Percentiles rank a stretch among this genome's conserved stretches.
phyloP scores from a whole-genome alignment of 2,329 filamentous ascomycete genomes.

The Xylariaceae sp. region DNA sequence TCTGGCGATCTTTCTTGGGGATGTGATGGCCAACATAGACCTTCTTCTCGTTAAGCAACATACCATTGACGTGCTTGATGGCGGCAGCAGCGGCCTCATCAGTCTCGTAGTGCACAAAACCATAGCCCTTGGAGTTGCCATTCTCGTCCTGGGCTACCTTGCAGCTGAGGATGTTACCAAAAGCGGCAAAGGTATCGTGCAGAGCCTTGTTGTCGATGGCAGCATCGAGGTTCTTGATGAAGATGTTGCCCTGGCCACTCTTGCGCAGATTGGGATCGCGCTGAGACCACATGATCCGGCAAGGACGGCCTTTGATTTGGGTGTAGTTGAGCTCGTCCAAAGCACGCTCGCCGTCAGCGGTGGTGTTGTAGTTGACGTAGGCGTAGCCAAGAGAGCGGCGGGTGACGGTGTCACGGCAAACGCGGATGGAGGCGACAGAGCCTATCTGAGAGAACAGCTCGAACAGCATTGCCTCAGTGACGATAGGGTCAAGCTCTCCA shows the following conservation, averaged over 20 bases:
- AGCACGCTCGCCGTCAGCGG: slow-evolving; percentile 91
- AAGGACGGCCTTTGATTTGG: slow-evolving; percentile 95
- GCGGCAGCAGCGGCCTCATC: slow-evolving; percentile 94
- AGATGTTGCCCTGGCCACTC: slow-evolving; percentile 98
- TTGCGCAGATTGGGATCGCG: slow-evolving; percentile 98
- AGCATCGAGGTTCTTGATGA: slow-evolving; percentile 99
- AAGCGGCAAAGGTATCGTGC: slow-evolving; percentile 97
- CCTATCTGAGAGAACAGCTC: slow-evolving; percentile 99
- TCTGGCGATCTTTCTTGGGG: slow-evolving; percentile 99
- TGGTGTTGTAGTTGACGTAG: slow-evolving; percentile 99
- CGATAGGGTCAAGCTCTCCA: slow-evolving; percentile 93
- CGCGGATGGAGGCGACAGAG: slow-evolving; percentile 97
- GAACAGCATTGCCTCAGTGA: slow-evolving; percentile 99
- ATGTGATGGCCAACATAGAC: slow-evolving; percentile 99
- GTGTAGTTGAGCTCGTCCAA: slow-evolving; percentile 99
- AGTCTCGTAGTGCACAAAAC: slow-evolving; percentile 99
- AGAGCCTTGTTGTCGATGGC: slow-evolving; percentile 99
- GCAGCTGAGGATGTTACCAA: slow-evolving; percentile 98
- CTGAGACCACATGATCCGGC: slow-evolving; percentile 99
- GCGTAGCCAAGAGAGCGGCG: slow-evolving; percentile 98
- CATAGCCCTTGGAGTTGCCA: slow-evolving; percentile 96
- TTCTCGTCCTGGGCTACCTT: slow-evolving; percentile 98
- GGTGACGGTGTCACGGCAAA: slow-evolving; percentile 98
- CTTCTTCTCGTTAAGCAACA: slow-evolving; percentile 99
- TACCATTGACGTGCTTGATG: slow-evolving; percentile 99